These are phyloP conservation scores for Coemansia sp. DNA, from an alignment of 192 early-diverging fungal species.

Conservation along the genomic window DNA sequence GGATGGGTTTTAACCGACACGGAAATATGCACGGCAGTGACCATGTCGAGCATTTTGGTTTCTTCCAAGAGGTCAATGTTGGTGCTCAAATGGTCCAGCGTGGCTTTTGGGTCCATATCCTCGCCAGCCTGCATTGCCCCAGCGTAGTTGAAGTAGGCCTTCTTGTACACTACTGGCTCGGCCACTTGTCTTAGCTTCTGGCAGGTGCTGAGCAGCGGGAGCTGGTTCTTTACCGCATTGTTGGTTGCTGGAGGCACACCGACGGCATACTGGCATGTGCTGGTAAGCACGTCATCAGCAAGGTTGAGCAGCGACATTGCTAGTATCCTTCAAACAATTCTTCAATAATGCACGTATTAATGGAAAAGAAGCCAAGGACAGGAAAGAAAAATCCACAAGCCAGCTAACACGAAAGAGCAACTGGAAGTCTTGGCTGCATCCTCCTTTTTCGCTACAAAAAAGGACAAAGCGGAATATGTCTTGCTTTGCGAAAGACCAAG, in stretches of 20 bases:
- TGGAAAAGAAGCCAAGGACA: not conserved
- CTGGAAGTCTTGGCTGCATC: too few species aligned
- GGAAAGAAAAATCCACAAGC: not conserved
- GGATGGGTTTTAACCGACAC: too few species aligned
- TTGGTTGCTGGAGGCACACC: not conserved
- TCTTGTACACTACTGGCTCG: not conserved
- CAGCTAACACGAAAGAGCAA: too few species aligned
- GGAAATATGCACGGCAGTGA: too few species aligned
- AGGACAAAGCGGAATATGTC: too few species aligned
- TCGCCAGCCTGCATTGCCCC: too few species aligned
- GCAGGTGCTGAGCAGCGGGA: not conserved
- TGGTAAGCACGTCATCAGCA: not conserved
- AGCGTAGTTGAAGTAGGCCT: not conserved
- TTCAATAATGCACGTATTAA: not conserved
- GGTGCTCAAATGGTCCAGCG: too few species aligned
- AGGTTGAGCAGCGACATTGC: not conserved
- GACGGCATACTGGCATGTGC: not conserved
- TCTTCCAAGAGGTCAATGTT: too few species aligned
- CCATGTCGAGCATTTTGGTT: too few species aligned
- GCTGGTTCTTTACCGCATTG: not conserved
- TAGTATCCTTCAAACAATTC: not conserved
- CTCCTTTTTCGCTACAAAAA: too few species aligned
- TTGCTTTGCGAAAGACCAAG: not conserved
- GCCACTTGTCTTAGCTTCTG: not conserved
- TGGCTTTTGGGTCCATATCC: too few species aligned